Evolutionary conservation across 129 eudicot species (phyloP).

Genomic region (Rutidosis leptorrhynchoides): DNA sequence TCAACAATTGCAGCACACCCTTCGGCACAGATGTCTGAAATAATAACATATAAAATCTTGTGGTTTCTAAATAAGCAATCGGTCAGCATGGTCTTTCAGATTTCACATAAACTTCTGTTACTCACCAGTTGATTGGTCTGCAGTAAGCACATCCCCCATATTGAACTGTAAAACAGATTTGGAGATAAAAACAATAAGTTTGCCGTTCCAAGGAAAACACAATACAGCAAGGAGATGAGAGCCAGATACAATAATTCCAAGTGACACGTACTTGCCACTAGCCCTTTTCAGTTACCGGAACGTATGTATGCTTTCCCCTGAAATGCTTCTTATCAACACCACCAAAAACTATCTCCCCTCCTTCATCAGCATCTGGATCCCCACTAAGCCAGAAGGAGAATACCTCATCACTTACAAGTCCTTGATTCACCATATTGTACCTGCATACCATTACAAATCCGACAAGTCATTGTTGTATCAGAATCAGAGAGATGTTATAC

Average conservation of each 20-base stretch:
- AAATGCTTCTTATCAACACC: conserved; percentile 68
- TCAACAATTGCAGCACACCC: no score
- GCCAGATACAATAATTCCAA: no score
- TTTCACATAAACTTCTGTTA: no score
- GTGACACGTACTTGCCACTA: conserved; percentile 93
- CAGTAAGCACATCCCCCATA: conserved; percentile 62
- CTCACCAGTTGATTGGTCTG: conserved; percentile 53
- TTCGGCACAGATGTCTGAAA: no score
- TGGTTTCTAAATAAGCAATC: no score
- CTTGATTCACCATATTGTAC: conserved; percentile 65
- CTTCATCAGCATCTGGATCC: conserved; percentile 39
- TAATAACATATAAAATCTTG: no score
- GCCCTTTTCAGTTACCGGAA: conserved; percentile 61
- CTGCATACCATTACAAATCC: background rate
- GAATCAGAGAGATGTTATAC: no score
- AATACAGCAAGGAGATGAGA: conserved; percentile 12
- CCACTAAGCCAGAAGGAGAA: conserved; percentile 81
- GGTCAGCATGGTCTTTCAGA: no score
- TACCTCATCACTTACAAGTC: conserved; percentile 58
- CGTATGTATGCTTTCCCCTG: conserved; percentile 64
- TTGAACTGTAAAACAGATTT: conserved; percentile 41
- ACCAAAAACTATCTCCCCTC: conserved; percentile 80
- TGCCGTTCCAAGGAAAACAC: no score
- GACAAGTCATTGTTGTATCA: background rate
- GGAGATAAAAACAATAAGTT: no score